Conservation (phyloP, 2,329 filamentous ascomycete species). For the Epichloe scottii region DNA sequence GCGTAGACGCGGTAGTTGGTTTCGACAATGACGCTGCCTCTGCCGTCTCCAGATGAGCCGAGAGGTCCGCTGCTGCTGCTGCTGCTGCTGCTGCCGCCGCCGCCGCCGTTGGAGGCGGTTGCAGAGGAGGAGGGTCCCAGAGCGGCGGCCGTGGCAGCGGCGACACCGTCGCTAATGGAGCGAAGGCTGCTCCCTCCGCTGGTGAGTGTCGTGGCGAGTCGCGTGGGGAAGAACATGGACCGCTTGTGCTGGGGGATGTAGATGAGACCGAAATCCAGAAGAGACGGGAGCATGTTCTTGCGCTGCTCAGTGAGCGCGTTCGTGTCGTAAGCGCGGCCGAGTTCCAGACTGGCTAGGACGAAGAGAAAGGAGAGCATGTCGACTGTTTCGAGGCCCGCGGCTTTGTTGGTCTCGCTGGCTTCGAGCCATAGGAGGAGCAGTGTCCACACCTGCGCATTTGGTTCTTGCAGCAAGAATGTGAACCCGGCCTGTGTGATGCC, state of each 20-base stretch:
- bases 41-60: constrained; percentile 30
- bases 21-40: constrained; percentile 88
- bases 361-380: constrained; percentile 96
- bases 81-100: constrained; percentile 12
- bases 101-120: constrained; percentile 8
- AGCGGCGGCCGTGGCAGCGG: constrained; percentile 46
- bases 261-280: constrained; percentile 86
- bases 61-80: constrained; percentile 16
- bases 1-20: constrained; percentile 97
- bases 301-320: constrained; percentile 71
- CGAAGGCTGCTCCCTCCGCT: constrained; percentile 65
- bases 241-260: constrained; percentile 52
- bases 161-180: constrained; percentile 54
- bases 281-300: constrained; percentile 75
- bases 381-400: constrained; percentile 68
- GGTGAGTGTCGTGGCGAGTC: constrained; percentile 87
- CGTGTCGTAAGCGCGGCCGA: constrained; percentile 84
- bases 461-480: constrained; percentile 85
- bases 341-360: constrained; percentile 82
- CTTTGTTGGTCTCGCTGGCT: constrained; percentile 48
- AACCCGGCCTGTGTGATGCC: constrained; percentile 89
- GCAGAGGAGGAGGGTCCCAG: constrained; percentile 20
- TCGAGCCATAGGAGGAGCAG: constrained; percentile 87
- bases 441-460: constrained; percentile 96
- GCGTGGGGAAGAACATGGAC: constrained; percentile 72